Evolutionary conservation across 1,284 basidiomycete genomes (phyloP).

Genomic region (Laetiporus sulphureus): DNA sequence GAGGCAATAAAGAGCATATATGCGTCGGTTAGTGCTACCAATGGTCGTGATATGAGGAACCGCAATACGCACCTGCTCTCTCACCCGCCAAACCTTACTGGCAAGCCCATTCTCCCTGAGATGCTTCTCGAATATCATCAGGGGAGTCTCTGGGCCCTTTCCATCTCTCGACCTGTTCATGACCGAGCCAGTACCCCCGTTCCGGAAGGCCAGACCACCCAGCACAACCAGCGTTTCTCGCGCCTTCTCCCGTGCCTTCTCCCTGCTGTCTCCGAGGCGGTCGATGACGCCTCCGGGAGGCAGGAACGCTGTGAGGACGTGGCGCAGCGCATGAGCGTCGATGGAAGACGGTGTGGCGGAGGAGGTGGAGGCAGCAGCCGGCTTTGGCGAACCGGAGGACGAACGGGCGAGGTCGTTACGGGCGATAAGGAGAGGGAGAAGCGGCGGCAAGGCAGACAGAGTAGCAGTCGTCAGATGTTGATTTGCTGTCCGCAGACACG

Average conservation of each 20-base stretch:
- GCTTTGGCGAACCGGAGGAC: constrained; percentile 42
- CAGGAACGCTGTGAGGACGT: constrained; percentile 60
- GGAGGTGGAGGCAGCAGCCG: constrained; percentile 38
- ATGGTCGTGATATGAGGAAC: no score
- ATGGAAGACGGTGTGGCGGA: constrained; percentile 35
- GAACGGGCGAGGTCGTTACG: constrained; percentile 26
- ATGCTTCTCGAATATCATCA: constrained; percentile 72
- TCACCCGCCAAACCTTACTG: constrained; percentile 77
- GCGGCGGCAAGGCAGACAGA: constrained; percentile 53
- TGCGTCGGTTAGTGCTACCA: no score
- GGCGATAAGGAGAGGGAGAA: constrained; percentile 55
- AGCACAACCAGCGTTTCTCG: constrained; percentile 68
- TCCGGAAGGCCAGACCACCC: constrained; percentile 65
- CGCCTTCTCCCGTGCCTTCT: constrained; percentile 68
- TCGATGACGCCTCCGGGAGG: constrained; percentile 74
- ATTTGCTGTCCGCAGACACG: constrained; percentile 73
- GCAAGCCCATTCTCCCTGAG: constrained; percentile 66
- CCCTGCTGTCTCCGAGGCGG: constrained; percentile 73
- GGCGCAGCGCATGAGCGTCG: constrained; percentile 55
- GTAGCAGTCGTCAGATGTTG: constrained; percentile 76
- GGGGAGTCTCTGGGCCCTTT: constrained; percentile 71
- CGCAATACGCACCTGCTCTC: constrained; percentile 62
- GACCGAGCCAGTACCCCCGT: constrained; percentile 33
- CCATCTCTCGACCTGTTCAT: constrained; percentile 46
- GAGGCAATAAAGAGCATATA: neutral